Conservation (phyloP, 805 yeast species). For the Wickerhamomyces pijperi region DNA sequence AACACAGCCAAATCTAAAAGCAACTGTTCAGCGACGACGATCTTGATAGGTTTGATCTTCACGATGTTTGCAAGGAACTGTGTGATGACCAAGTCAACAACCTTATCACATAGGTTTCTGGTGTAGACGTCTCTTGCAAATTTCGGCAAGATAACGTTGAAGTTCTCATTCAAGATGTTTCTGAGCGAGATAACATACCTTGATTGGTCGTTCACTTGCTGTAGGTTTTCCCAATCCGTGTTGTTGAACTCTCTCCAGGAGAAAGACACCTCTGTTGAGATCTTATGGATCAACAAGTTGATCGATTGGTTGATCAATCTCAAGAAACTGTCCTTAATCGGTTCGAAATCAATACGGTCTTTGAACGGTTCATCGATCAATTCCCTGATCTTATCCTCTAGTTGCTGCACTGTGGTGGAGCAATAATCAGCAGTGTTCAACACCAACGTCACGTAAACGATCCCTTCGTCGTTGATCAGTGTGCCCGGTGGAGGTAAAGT, state of each 20-base stretch:
- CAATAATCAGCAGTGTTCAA: conserved; percentile 88
- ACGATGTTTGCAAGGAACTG: conserved; percentile 48
- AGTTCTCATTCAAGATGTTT: conserved; percentile 32
- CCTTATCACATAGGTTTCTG: conserved; percentile 64
- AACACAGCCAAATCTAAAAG: conserved; percentile 59
- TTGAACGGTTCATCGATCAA: conserved; percentile 30
- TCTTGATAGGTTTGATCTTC: conserved; percentile 56
- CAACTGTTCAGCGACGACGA: conserved; percentile 70
- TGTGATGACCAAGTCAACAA: conserved; percentile 51
- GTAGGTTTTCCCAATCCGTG: conserved; percentile 60
- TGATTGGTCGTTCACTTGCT: conserved; percentile 62
- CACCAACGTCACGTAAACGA: conserved; percentile 57
- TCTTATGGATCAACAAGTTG: conserved; percentile 41
- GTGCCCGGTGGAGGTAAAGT: conserved; percentile 29
- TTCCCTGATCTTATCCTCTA: conserved; percentile 48
- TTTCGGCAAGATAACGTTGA: conserved; percentile 37
- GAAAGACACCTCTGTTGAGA: conserved; percentile 49
- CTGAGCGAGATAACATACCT: conserved; percentile 54
- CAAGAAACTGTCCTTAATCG: conserved; percentile 43
- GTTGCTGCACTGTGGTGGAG: conserved; percentile 62
- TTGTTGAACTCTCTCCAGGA: conserved; percentile 79
- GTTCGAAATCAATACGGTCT: conserved; percentile 39
- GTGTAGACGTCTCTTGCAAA: conserved; percentile 62
- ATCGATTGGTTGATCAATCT: conserved; percentile 49
- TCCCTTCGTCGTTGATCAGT: conserved; percentile 42